Base-by-base conservation (phyloP, 148 eudicot species). In the Fallopia convolvulus region DNA sequence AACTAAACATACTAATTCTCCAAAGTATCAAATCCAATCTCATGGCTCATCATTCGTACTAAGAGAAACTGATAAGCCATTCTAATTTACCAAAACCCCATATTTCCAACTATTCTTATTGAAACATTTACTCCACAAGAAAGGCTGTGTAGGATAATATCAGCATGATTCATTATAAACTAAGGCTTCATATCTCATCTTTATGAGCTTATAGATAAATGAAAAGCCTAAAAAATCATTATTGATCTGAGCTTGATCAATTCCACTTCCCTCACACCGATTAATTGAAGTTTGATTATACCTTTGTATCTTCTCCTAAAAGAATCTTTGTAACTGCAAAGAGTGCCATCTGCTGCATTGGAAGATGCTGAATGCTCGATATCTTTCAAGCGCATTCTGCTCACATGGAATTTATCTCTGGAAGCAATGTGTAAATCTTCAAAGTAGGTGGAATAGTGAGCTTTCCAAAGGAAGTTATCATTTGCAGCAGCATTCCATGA, bases 401-500 rank as follows among this genome's bases (percentile, higher is more conserved):
- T 76, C 72, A 71, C 53, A 49, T 58, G 77, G 40, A 44, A 81
- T 63, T 71, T 49, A 32, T 4, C 15, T 78, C 78, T 76, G 10
- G 60, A 20, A n/a, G 13, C 55, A 70, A 78, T 77, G 72, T 70
- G 49, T 1, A 74, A 79, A 76, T 80, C 76, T 18, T 81, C 85
- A 83, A 92, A 90, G 79, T 82, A 85, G 79, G 77, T 55, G 58
- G 10, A 39, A 79, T 88, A 82, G 40, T 86, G 87, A 39, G 80
- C 60, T 78, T 83, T 75, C 99, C 99, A 95, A 41, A 95, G 77
- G 76, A 74, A 79, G 77, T 89, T 82, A 77, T 95, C 97, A 75
- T 70, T 84, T 33, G 97, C 90, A 61, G 93, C 90, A 30, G 50
- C 82, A 84, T 88, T 88, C 99, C 99, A 95, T 53, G 86, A 85